Conservation (phyloP, 345 rosid species). For the Iberis pinnata region DNA sequence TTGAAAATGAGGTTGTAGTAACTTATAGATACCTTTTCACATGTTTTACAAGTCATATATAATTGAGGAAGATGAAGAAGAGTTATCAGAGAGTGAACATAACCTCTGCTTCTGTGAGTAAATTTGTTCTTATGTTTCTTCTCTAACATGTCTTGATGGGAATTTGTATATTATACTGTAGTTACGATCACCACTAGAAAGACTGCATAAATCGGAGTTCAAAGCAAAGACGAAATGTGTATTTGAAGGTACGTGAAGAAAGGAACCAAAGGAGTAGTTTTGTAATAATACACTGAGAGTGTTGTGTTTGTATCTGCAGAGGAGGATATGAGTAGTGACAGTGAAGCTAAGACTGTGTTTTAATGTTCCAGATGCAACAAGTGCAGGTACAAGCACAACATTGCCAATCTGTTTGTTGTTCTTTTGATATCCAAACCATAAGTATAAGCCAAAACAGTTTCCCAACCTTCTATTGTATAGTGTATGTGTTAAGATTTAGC, state of each 20-base stretch:
- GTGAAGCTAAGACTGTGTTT: too few relatives aligned
- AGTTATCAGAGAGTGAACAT: constrained; percentile 16
- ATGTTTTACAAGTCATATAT: constrained; percentile 17
- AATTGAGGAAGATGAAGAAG: constrained; percentile 20
- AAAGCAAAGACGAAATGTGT: constrained; percentile 26
- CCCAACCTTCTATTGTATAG: too few relatives aligned
- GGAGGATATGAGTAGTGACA: constrained; percentile 26
- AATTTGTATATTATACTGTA: background rate
- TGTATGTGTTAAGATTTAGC: too few relatives aligned
- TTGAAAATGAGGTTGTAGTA: background rate
- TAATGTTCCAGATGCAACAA: too few relatives aligned
- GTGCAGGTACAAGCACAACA: too few relatives aligned
- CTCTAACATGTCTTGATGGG: constrained; percentile 10
- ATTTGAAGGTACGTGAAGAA: constrained; percentile 17
- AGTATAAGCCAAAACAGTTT: too few relatives aligned
- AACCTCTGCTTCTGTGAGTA: constrained; percentile 13
- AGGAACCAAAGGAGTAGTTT: background rate
- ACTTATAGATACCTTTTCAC: background rate
- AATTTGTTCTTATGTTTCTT: background rate
- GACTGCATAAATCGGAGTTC: constrained; percentile 20
- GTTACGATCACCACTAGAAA: constrained; percentile 24
- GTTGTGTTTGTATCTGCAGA: constrained; percentile 26
- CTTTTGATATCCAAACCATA: too few relatives aligned
- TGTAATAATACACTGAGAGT: background rate
- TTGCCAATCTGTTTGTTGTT: too few relatives aligned